phyloP scores from a whole-genome alignment of 2,329 filamentous ascomycete species.

The Cercospora sp. region DNA sequence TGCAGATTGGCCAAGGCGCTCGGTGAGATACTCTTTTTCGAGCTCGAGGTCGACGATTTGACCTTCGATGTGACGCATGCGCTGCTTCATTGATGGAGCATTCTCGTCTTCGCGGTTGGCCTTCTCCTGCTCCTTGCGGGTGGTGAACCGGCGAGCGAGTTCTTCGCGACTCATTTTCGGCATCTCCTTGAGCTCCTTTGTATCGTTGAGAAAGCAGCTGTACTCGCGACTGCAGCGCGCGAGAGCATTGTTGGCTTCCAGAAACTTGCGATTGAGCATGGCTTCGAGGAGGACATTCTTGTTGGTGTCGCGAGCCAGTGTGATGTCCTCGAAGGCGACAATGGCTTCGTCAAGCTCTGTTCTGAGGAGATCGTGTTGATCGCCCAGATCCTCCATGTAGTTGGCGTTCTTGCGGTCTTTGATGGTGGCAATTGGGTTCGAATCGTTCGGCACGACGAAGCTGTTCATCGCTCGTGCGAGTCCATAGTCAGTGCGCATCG shows the following conservation, averaged over 20 bases:
- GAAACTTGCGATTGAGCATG: conserved; percentile 14
- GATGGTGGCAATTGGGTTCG: conserved; percentile 15
- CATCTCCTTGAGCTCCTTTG: conserved; percentile 16
- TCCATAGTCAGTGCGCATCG: conserved; percentile 13
- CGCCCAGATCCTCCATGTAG: conserved; percentile 13
- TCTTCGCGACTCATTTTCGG: conserved; percentile 15
- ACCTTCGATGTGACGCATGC: conserved; percentile 7
- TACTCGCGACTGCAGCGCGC: conserved; percentile 17
- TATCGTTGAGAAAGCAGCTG: conserved; percentile 14
- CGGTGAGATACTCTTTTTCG: conserved; percentile 12
- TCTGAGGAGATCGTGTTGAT: background rate
- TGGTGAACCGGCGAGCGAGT: conserved; percentile 5
- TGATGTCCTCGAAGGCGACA: background rate
- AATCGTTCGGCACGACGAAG: conserved; percentile 10
- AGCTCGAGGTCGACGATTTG: conserved; percentile 15
- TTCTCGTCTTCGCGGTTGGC: conserved; percentile 11
- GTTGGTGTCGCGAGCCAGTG: conserved; percentile 9
- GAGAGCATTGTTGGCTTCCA: conserved; percentile 23
- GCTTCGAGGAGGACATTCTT: conserved; percentile 12
- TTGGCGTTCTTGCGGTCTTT: conserved; percentile 20
- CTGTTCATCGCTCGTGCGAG: conserved; percentile 16
- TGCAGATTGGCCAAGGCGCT: background rate
- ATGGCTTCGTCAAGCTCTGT: conserved; percentile 13
- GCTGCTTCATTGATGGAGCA: background rate
- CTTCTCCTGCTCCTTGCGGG: conserved; percentile 8